Conservation (phyloP, 768 basidiomycete species). For the Mrakia gelida region DNA sequence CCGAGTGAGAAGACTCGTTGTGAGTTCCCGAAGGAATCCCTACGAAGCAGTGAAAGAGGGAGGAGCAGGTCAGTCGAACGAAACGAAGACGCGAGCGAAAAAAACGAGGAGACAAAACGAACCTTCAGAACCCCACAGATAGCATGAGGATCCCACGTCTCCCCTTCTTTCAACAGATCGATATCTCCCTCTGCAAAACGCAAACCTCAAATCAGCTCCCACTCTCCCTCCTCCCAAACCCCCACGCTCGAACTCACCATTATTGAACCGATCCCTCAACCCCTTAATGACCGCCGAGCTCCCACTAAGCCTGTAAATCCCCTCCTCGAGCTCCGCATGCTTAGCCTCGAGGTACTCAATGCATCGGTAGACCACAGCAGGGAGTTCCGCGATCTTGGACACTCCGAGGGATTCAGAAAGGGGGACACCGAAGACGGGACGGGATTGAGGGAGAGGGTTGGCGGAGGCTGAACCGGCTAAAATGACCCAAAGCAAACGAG, state of each 20-base stretch:
- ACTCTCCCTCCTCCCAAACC: not conserved
- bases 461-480: constrained; percentile 14
- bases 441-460: constrained; percentile 34
- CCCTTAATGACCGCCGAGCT: constrained; percentile 75
- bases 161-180: constrained; percentile 77
- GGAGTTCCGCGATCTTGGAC: constrained; percentile 75
- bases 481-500: no score
- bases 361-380: constrained; percentile 89
- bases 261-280: constrained; percentile 87
- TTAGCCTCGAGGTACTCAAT: constrained; percentile 93
- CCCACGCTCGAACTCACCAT: constrained; percentile 52
- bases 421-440: constrained; percentile 83
- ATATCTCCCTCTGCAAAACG: constrained; percentile 78
- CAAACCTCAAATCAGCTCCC: not conserved
- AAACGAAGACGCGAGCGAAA: not conserved
- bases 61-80: not conserved
- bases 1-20: constrained; percentile 83
- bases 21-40: constrained; percentile 80
- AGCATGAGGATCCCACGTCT: constrained; percentile 96
- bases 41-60: not conserved
- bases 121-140: constrained; percentile 86
- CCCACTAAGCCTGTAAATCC: constrained; percentile 74
- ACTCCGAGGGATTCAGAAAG: constrained; percentile 83
- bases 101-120: not conserved
- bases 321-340: constrained; percentile 92